Base-by-base conservation (phyloP, 2,329 filamentous ascomycete species). In the Diaporthe sp. region DNA sequence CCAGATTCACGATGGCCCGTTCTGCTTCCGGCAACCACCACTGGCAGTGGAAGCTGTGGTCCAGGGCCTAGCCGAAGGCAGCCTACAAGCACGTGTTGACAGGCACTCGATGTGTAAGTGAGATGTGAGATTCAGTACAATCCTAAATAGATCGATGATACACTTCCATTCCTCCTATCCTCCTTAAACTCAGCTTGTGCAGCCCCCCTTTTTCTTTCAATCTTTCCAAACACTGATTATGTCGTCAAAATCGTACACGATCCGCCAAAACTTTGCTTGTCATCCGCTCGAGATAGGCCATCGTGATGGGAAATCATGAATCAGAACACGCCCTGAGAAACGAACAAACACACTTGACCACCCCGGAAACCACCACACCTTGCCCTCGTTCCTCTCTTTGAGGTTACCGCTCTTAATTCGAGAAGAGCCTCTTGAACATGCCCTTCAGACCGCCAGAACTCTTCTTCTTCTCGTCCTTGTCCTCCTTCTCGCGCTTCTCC, bases 381-480 rank as follows among this genome's bases (percentile, higher is more conserved):
- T 17, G n/a, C 61, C 31, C 34, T 70, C 57, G 25, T 4, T 39
- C 39, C 28, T n/a, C 28, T 4, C 2, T 4, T 28, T 8, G 17
- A 60, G 9, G 28, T 39, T 22, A 17, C 8, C 37, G 13, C 10
- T 8, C n/a, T 25, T 34, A 72, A 10, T 17, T 77, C 57, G 72
- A 75, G 51, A 77, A 77, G 8, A 77, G 55, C 57, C 60, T 75
- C 76, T 75, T 77, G 76, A 77, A 77, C 70, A 77, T 77, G 22
- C 76, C 76, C 71, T 77, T 77, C 39, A 77, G 7, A 15, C 73
- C 76, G 15, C 73, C 76, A n/a, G 75, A 60, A 60, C 60, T 73
- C 73, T 77, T 75, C 75, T 77, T 73, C 61, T 73, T 73, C 53
- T 76, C 72, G 20, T 67, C 76, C 72, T 73, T 75, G 20, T 65